Conservation (phyloP, 2,329 filamentous ascomycete species). For the Pseudogymnoascus sp. region DNA sequence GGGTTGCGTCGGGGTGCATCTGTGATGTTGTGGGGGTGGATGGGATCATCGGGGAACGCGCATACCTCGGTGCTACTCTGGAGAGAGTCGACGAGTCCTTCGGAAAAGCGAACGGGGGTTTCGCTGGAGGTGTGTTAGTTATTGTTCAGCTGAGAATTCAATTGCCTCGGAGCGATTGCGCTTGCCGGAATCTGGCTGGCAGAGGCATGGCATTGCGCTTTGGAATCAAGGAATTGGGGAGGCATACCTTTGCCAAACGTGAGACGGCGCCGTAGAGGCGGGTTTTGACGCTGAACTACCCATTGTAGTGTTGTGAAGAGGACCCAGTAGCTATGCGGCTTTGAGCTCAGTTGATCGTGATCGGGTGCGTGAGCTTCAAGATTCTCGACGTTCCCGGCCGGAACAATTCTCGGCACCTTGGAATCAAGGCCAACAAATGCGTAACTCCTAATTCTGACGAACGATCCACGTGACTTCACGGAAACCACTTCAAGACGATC, state of each 20-base stretch:
- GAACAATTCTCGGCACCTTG: neutral
- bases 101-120: slow-evolving; percentile 63
- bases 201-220: neutral
- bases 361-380: slow-evolving; percentile 6
- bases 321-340: slow-evolving; percentile 10
- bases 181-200: neutral
- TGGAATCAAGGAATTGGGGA: neutral
- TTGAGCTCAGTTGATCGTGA: slow-evolving; percentile 1
- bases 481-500: neutral
- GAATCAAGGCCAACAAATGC: neutral
- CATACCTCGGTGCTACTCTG: slow-evolving; percentile 79
- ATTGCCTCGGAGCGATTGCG: neutral
- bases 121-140: slow-evolving; percentile 34
- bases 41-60: slow-evolving; percentile 9
- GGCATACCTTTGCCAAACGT: slow-evolving; percentile 12
- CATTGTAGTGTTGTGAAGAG: slow-evolving; percentile 12
- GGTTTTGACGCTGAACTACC: slow-evolving; percentile 11
- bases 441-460: neutral
- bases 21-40: neutral
- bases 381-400: neutral
- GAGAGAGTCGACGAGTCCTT: slow-evolving; percentile 72
- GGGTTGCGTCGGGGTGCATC: slow-evolving; percentile 5
- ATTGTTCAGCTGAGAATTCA: neutral
- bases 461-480: neutral
- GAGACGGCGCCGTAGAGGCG: slow-evolving; percentile 6